Evolutionary conservation across 2,329 filamentous ascomycete species (phyloP), one percentile per base, ranked within the genome.

Genomic region (Alternaria gaisen): DNA sequence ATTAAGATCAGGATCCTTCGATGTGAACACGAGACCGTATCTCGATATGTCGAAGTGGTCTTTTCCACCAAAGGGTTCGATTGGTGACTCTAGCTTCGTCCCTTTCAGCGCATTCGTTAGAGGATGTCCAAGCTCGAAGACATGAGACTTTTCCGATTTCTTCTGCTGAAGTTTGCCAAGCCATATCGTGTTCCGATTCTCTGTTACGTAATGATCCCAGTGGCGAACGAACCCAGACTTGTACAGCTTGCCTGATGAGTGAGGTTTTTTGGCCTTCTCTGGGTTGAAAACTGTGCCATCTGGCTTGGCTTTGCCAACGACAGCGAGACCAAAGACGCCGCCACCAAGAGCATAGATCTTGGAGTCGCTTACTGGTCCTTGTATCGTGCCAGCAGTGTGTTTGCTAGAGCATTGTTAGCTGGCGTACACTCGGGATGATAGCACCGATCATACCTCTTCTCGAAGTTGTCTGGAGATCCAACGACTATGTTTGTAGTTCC

Each of bases 21-120:
- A 86, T 10, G 93, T 87, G 71, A 94, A 94, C 7, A 89, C 86
- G 53, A 94, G 83, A 0, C 90, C 91, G 44, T 82, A 78, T 30
- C 80, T 79, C 60, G 88, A 85, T 60, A 94, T 86, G 71, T 96
- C 92, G 71, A 94, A 97, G 77, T 96, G 90, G n/a, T 88, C 86
- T 0, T 87, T 81, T 20, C 91, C 92, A 4, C 93, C 93, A 70
- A 97, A 96, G 0, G 92, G 90, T 50, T 86, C 88, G 18, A 93
- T 87, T 0, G 91, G 94, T 51, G 82, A 89, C 71, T 87, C 89
- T 28, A 91, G 83, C 18, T 77, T 75, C 43, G 76, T 88, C 16
- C 83, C 86, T 12, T 84, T 83, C 41, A 94, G 81, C 3, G 89
- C 86, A 71, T 94, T 94, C 56, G 80, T 83, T 44, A 92, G 78